Evolutionary conservation across 352 stramenopile species (phyloP).

Genomic region (Lagenidium sp.): DNA sequence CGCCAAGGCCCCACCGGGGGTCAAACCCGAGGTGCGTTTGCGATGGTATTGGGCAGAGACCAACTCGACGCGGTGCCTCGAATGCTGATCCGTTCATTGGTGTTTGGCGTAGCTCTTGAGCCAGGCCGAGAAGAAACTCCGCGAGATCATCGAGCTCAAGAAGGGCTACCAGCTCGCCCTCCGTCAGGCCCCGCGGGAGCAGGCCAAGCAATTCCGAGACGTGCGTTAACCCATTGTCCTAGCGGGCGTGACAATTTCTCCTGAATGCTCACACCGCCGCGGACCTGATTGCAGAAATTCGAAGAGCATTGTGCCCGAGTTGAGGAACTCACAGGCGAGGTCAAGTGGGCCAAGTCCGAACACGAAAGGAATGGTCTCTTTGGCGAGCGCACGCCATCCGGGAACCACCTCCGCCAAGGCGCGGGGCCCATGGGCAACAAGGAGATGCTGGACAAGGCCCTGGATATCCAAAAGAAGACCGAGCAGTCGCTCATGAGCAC

Average conservation of each 20-base stretch:
- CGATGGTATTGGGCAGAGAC: too few species aligned
- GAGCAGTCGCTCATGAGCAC: slow-evolving; percentile 79
- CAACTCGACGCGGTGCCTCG: too few species aligned
- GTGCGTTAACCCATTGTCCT: slow-evolving; percentile 16
- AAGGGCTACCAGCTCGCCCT: slow-evolving; percentile 81
- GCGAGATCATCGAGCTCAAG: slow-evolving; percentile 76
- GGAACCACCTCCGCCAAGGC: slow-evolving; percentile 12
- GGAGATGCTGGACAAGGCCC: slow-evolving; percentile 63
- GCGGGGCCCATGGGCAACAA: slow-evolving; percentile 38
- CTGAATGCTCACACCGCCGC: too few species aligned
- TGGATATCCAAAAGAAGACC: slow-evolving; percentile 81
- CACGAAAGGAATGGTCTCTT: slow-evolving; percentile 73
- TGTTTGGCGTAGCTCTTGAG: slow-evolving; percentile 36
- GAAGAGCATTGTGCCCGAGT: slow-evolving; percentile 69
- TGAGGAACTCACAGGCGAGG: slow-evolving; percentile 72
- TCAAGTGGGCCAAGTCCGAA: slow-evolving; percentile 72
- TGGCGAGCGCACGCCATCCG: slow-evolving; percentile 35
- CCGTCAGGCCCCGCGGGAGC: slow-evolving; percentile 60
- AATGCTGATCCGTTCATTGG: background rate
- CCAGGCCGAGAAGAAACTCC: slow-evolving; percentile 77
- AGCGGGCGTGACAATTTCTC: too few species aligned
- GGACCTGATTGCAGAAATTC: slow-evolving; percentile 72
- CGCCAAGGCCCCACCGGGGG: slow-evolving; percentile 54
- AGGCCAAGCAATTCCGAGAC: slow-evolving; percentile 59
- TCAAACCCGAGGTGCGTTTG: slow-evolving; percentile 70